Evolutionary conservation across 1,139 yeast genomes (phyloP).

Genomic region (Scheffersomyces cryptocercus): DNA sequence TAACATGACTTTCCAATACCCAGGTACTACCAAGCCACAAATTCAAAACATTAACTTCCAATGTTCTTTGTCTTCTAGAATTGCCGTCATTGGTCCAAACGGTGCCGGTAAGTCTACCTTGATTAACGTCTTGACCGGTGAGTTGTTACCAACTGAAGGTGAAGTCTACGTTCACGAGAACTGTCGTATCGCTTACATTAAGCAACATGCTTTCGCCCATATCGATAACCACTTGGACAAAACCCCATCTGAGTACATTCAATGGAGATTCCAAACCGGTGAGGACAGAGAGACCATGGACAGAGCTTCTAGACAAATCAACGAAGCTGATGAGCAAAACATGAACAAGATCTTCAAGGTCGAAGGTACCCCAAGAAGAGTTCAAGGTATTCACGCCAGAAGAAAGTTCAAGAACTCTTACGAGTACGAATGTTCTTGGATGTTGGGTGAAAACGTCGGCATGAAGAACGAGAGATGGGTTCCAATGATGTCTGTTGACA

Average conservation of each 20-base stretch:
- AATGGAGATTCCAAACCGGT: conserved; percentile 99
- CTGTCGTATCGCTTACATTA: conserved; percentile 99
- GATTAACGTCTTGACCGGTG: conserved; percentile 98
- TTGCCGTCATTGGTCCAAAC: conserved; percentile 99
- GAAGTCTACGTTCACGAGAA: conserved; percentile 99
- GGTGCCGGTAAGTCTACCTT: conserved; percentile 99
- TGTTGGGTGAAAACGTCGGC: conserved; percentile 96
- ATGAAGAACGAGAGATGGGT: conserved; percentile 99
- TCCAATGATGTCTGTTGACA: conserved; percentile 99
- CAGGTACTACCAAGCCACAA: conserved; percentile 97
- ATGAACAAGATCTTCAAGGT: conserved; percentile 99
- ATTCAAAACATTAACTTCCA: conserved; percentile 89
- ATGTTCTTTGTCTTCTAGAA: conserved; percentile 98
- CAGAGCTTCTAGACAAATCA: conserved; percentile 98
- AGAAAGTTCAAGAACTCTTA: conserved; percentile 99
- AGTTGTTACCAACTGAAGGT: conserved; percentile 95
- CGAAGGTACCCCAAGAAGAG: conserved; percentile 98
- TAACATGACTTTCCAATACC: conserved; percentile 97
- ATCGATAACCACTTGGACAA: conserved; percentile 97
- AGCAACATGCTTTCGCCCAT: conserved; percentile 99
- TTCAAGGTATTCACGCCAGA: conserved; percentile 93
- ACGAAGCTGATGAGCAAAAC: conserved; percentile 94
- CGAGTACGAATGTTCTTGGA: conserved; percentile 98
- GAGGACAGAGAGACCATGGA: conserved; percentile 99
- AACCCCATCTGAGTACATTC: conserved; percentile 99